Base-by-base conservation (phyloP, 2,329 filamentous ascomycete species). In the Rhynchosporium secalis region DNA sequence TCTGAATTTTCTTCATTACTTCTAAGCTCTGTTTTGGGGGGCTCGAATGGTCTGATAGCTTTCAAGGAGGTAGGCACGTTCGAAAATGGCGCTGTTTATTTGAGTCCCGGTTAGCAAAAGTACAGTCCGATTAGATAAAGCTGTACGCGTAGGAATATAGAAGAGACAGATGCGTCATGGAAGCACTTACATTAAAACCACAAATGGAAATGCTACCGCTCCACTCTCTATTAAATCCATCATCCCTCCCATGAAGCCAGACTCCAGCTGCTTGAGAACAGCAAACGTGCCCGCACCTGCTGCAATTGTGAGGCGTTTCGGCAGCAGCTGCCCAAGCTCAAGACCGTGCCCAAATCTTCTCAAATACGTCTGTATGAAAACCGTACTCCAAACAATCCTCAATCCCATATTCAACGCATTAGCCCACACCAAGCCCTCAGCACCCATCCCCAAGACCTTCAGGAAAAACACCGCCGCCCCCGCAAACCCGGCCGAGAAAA, bases 381-480 rank as follows among this genome's bases (percentile, higher is more conserved):
- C 72, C 20, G 78, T 76, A 71, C 92, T 95, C 91, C 92, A 99
- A 7, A 85, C 65, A 62, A 96, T 96, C 65, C 95, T 85, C 70
- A 94, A 85, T 0, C 78, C 77, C 93, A 99, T 96, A 74, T 97
- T 98, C 70, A 96, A 85, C 51, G 85, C 87, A 74, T 98, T 99
- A 57, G 93, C 93, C 68, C 85, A 83, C 0, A 99, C 92, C 48
- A 99, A 78, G 0, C 95, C 95, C 47, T 82, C 80, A 0, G 92
- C 93, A 0, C 92, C 95, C 65, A 90, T 77, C 7, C 81, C 79
- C 29, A 90, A 75, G 9, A 91, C 76, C n/a, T 81, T 79, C 66
- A 99, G 80, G 67, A 92, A 90, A 5, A 92, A 66, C 71, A 87
- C 96, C 1, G 92, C 91, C 0, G 89, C 86, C 0, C 79, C 77